A percentile compares a stretch with the other conserved stretches of the same genome.
Conservation (phyloP, 164 flowering plant species). For the Vitis rotundifolia region DNA sequence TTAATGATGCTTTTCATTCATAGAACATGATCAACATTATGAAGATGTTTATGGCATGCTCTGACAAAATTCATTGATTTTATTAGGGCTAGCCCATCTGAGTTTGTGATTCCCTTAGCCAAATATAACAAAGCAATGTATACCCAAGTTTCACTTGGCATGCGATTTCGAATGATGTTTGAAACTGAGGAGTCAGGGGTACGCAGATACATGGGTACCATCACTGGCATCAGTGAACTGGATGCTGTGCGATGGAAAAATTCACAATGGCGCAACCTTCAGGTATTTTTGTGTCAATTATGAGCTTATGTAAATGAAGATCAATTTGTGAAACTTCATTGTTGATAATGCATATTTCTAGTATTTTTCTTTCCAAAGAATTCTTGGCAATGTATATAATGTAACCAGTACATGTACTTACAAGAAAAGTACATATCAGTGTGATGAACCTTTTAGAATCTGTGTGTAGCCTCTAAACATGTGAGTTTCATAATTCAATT, state of each 20-base stretch:
- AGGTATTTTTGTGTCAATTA: constrained; percentile 42
- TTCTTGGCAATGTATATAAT: too few relatives aligned
- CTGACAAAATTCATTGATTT: constrained; percentile 12
- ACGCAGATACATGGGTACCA: constrained; percentile 93
- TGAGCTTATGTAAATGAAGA: not conserved
- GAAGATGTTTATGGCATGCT: not conserved
- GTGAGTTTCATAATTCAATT: too few relatives aligned
- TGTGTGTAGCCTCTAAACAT: too few relatives aligned
- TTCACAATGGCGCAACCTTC: constrained; percentile 96
- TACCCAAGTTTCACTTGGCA: constrained; percentile 85
- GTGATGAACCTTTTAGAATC: too few relatives aligned
- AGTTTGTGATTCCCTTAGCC: constrained; percentile 89
- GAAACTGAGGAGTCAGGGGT: constrained; percentile 97
- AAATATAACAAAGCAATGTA: constrained; percentile 93
- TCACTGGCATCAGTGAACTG: constrained; percentile 84
- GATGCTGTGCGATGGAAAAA: constrained; percentile 86
- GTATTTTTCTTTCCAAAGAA: too few relatives aligned
- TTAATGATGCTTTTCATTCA: not conserved
- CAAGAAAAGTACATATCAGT: too few relatives aligned
- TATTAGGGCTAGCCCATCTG: constrained; percentile 88
- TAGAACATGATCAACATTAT: not conserved
- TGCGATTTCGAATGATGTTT: constrained; percentile 98
- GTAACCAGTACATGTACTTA: too few relatives aligned
- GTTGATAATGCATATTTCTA: too few relatives aligned
- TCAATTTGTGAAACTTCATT: not conserved